A percentile compares a stretch with the other conserved stretches of the same genome.
Conservation (phyloP, 2,329 filamentous ascomycete genomes). For the Aspergillus sp. region DNA sequence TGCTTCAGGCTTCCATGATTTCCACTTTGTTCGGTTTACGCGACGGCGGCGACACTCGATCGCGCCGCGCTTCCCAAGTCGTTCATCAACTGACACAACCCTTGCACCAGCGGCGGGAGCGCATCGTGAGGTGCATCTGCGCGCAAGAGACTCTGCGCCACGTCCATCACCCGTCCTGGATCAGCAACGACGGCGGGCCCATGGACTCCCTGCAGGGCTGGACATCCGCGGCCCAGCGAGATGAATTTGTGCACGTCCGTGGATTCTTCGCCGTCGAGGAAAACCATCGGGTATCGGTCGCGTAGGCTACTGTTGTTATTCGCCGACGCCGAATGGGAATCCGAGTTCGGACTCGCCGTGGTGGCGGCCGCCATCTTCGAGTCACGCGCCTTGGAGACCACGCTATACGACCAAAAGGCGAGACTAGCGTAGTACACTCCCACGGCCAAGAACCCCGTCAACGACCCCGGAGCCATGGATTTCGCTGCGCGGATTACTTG, state of each 20-base stretch:
- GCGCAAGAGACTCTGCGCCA: slow-evolving; percentile 61
- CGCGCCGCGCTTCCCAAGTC: slow-evolving; percentile 31
- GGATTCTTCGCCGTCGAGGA: slow-evolving; percentile 62
- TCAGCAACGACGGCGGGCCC: slow-evolving; percentile 53
- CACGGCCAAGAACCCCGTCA: slow-evolving; percentile 71
- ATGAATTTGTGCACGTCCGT: slow-evolving; percentile 62
- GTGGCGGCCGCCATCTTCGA: not conserved
- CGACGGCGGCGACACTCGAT: not conserved
- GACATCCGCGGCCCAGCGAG: slow-evolving; percentile 58
- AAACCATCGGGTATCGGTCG: slow-evolving; percentile 43
- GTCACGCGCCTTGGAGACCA: slow-evolving; percentile 54
- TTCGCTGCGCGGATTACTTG: slow-evolving; percentile 67
- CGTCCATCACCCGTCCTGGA: slow-evolving; percentile 62
- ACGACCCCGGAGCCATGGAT: slow-evolving; percentile 55
- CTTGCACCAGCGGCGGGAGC: slow-evolving; percentile 67
- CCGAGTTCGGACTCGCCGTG: not conserved
- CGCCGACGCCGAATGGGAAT: not conserved
- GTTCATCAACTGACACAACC: slow-evolving; percentile 64
- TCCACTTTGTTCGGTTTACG: not conserved
- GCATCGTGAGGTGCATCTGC: slow-evolving; percentile 57
- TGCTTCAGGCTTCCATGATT: not conserved
- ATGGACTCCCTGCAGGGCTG: slow-evolving; percentile 52
- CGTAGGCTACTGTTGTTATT: not conserved
- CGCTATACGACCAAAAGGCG: slow-evolving; percentile 71
- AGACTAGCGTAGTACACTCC: slow-evolving; percentile 71